Conservation (phyloP, 768 basidiomycete genomes). For the Suillus subluteus region DNA sequence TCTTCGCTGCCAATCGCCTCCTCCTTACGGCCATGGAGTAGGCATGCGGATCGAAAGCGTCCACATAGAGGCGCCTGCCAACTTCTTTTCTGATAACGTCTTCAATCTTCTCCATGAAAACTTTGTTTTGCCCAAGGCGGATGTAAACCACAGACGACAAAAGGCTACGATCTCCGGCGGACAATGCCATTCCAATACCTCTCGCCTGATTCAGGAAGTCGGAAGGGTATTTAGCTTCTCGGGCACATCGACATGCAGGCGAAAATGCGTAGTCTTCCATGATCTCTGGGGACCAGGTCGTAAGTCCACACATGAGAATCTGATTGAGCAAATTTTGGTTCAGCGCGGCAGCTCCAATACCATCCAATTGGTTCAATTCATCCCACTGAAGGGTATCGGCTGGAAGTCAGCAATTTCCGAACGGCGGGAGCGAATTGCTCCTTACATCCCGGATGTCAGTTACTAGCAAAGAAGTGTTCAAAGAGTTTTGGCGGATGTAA, state of each 20-base stretch:
- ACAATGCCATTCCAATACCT: slow-evolving; percentile 37
- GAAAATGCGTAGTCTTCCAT: slow-evolving; percentile 20
- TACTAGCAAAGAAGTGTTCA: slow-evolving; percentile 46
- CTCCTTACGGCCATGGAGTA: slow-evolving; percentile 12
- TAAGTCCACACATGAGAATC: slow-evolving; percentile 33
- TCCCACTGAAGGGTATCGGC: slow-evolving; percentile 35
- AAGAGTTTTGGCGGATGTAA: slow-evolving; percentile 44
- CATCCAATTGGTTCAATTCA: slow-evolving; percentile 45
- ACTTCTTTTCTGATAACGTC: slow-evolving; percentile 38
- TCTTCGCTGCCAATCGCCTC: not conserved
- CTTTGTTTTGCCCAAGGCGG: slow-evolving; percentile 37
- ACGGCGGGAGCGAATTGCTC: not conserved
- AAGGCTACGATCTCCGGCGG: slow-evolving; percentile 39
- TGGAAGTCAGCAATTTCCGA: slow-evolving; percentile 10
- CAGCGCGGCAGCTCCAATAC: slow-evolving; percentile 48
- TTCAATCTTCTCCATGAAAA: slow-evolving; percentile 45
- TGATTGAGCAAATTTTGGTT: slow-evolving; percentile 43
- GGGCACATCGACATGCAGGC: slow-evolving; percentile 37
- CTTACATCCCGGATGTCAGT: slow-evolving; percentile 46
- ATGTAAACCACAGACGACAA: slow-evolving; percentile 38
- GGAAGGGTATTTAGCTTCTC: slow-evolving; percentile 44
- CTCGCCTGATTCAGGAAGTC: slow-evolving; percentile 32
- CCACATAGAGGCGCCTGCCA: slow-evolving; percentile 33
- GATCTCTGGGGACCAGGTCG: slow-evolving; percentile 29
- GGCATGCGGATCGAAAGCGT: slow-evolving; percentile 20